phyloP scores from a whole-genome alignment of 371 early-diverging fungal genomes.

The Zychaea mexicana region DNA sequence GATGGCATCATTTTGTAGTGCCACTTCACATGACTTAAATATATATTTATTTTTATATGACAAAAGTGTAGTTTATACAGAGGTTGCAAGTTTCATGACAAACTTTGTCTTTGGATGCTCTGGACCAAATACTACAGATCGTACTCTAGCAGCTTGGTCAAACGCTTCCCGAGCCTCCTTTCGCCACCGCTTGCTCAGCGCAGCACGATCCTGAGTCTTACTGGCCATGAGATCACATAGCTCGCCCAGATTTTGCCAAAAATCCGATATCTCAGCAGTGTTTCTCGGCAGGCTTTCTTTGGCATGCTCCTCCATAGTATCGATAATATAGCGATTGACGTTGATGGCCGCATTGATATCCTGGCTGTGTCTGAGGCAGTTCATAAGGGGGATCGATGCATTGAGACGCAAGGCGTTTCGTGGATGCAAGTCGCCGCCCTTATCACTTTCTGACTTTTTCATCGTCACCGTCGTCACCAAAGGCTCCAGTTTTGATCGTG shows the following conservation, averaged over 20 bases:
- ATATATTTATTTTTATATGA: too few species aligned
- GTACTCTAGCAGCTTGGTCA: conserved; percentile 42
- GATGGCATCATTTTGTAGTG: too few species aligned
- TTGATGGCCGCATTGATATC: conserved; percentile 60
- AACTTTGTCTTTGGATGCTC: conserved; percentile 46
- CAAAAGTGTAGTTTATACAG: neutral
- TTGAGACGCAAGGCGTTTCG: conserved; percentile 52
- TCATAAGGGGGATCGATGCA: conserved; percentile 59
- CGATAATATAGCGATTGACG: conserved; percentile 54
- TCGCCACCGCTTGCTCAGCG: conserved; percentile 34
- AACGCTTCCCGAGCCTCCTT: conserved; percentile 57
- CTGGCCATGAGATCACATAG: conserved; percentile 49
- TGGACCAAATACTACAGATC: conserved; percentile 53
- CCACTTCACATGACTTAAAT: too few species aligned
- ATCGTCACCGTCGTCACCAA: conserved; percentile 15
- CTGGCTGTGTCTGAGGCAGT: conserved; percentile 47
- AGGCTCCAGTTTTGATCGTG: conserved; percentile 26
- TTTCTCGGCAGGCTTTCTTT: conserved; percentile 47
- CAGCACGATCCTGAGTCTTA: conserved; percentile 27
- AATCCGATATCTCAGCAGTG: conserved; percentile 65
- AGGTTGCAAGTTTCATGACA: neutral
- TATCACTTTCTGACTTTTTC: neutral
- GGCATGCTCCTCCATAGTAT: conserved; percentile 35
- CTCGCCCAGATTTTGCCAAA: conserved; percentile 64
- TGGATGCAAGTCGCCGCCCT: conserved; percentile 30